phyloP scores from a whole-genome alignment of 306 rosid species.

The Lathyrus tuberosus region DNA sequence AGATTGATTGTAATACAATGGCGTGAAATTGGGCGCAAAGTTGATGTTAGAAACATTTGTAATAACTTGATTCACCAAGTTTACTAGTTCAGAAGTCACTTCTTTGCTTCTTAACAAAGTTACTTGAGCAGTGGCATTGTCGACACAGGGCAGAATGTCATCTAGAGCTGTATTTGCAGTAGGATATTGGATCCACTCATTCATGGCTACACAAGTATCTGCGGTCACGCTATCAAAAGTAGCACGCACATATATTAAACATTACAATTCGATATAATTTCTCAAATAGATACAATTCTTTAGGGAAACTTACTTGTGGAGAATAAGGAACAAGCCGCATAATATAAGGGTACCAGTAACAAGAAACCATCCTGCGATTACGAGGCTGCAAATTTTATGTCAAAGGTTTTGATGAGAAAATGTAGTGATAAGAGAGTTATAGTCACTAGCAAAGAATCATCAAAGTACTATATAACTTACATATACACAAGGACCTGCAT shows the following conservation, averaged over 20 bases:
- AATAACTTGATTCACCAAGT: constrained; percentile 63
- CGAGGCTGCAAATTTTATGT: constrained; percentile 70
- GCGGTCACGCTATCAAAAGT: constrained; percentile 63
- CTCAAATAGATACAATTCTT: not conserved
- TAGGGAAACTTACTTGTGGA: constrained; percentile 71
- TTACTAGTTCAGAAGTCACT: constrained; percentile 66
- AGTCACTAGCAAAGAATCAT: not conserved
- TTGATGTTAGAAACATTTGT: constrained; percentile 58
- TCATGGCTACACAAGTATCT: constrained; percentile 88
- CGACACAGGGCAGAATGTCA: constrained; percentile 82
- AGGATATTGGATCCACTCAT: constrained; percentile 81
- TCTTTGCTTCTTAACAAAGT: constrained; percentile 62
- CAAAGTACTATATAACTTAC: constrained; percentile 51
- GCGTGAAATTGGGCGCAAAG: constrained; percentile 48
- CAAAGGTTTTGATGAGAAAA: constrained; percentile 36
- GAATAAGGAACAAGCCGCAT: constrained; percentile 75
- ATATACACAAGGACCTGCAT: constrained; percentile 68
- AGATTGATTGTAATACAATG: constrained; percentile 75
- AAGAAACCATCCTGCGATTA: constrained; percentile 85
- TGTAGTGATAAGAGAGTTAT: constrained; percentile 5
- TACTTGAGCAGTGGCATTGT: constrained; percentile 72
- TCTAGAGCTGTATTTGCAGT: constrained; percentile 74
- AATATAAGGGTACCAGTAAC: constrained; percentile 77
- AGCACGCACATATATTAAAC: constrained; percentile 3
- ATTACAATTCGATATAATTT: not conserved